Base-by-base conservation (phyloP, 139 green algal species). In the Marvania coccoides region DNA sequence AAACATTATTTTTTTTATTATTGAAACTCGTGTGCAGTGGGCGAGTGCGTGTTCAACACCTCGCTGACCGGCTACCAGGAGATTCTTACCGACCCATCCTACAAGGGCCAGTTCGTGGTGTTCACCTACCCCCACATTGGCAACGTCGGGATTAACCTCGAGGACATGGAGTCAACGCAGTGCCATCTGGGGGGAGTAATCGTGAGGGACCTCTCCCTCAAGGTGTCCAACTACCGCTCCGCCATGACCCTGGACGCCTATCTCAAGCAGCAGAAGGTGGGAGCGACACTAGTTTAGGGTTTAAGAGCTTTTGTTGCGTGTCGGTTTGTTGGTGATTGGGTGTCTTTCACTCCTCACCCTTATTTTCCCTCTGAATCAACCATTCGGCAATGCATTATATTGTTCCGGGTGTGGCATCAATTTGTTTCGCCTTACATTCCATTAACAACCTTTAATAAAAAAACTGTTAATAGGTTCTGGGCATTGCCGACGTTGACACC, bases 21-120 rank as follows among this genome's bases (percentile, higher is more conserved):
- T 53, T 4, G 46, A 42, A 14, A 53, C 26, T 53, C 12, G 2
- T 23, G 24, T 23, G 67, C 60, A 46, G 62, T 87, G 6, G 85
- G 70, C 15, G 84, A 95, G 75, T 87, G 96, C 9, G 94, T 99
- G n/a, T 99, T 99, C 86, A 98, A 99, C 81, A 98, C 94, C 3
- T 95, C 89, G 2, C 71, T 99, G 23, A 93, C 87, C 26, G 73
- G 73, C 15, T 80, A 80, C 72, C 90, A 97, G 75, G 94, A 99
- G 74, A 97, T 99, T 62, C 80, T 99, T 78, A 98, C 94, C 0
- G 94, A 99, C 70, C 94, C 94, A 3, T 90, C 74, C 47, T 99
- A 99, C 83, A 93, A 94, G 67, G 93, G 92, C 45, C 91, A 97
- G 70, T 97, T 97, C 58, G 94, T 99, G 30, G 77, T 77, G 4